These are phyloP conservation scores for Lobosporangium transversale DNA, from an alignment of 192 early-diverging fungal genomes.

Conservation along the genomic window DNA sequence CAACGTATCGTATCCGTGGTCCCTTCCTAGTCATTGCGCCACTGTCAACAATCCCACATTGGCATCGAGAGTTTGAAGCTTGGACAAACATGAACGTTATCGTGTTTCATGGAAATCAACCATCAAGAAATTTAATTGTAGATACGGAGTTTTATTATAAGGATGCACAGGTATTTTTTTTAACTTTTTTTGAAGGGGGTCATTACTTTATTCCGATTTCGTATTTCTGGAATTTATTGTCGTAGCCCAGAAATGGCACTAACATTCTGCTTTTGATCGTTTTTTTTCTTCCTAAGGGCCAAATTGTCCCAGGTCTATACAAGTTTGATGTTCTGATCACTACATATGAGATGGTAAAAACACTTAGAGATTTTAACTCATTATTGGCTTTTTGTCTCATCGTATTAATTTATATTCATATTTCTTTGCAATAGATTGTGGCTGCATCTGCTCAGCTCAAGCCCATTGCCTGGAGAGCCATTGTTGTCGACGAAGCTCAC, in stretches of 20 bases:
- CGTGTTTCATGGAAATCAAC: slow-evolving; percentile 69
- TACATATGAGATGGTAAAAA: slow-evolving; percentile 60
- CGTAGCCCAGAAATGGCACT: no score
- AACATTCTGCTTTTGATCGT: not conserved
- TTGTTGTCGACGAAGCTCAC: slow-evolving; percentile 88
- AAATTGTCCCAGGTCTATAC: slow-evolving; percentile 58
- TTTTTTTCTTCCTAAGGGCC: slow-evolving; percentile 33
- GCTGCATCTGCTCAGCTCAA: slow-evolving; percentile 72
- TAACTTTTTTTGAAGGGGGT: not conserved
- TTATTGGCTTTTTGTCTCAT: no score
- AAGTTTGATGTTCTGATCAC: slow-evolving; percentile 73
- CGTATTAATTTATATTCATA: not conserved
- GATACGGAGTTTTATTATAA: slow-evolving; percentile 78
- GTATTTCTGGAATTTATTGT: no score
- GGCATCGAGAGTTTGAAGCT: slow-evolving; percentile 66
- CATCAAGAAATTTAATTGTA: slow-evolving; percentile 78
- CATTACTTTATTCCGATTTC: not conserved
- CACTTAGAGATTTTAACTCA: no score
- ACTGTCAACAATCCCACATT: slow-evolving; percentile 69
- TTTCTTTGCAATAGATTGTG: slow-evolving; percentile 43
- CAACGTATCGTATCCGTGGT: slow-evolving; percentile 68
- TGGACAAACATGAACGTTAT: slow-evolving; percentile 53
- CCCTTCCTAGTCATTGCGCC: slow-evolving; percentile 79
- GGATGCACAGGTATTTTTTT: slow-evolving; percentile 34
- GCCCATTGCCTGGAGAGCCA: slow-evolving; percentile 75